Percentiles rank a stretch among this genome's conserved stretches.
phyloP scores from a whole-genome alignment of 768 basidiomycete genomes.

The Serendipita indica region DNA sequence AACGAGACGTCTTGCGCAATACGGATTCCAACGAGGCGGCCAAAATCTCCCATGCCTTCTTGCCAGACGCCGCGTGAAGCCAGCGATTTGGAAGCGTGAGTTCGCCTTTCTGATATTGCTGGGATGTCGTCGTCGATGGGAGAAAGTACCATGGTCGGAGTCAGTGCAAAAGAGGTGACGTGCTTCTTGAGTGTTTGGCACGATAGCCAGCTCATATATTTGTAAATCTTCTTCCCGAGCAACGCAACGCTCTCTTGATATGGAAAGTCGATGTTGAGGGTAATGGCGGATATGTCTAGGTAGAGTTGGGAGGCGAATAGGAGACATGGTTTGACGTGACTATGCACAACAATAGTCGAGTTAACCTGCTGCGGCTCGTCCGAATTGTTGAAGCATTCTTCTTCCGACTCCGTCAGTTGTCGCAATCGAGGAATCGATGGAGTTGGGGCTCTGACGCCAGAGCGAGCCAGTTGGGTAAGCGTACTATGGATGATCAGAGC shows the following conservation, averaged over 20 bases:
- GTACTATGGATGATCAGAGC: too few relatives aligned
- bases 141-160: background rate
- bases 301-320: background rate
- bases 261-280: background rate
- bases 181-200: background rate
- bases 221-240: background rate
- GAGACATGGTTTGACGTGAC: background rate
- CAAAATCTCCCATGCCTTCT: background rate
- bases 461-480: too few relatives aligned
- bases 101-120: background rate
- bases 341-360: too few relatives aligned
- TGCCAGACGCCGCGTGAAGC: background rate
- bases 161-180: background rate
- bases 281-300: background rate
- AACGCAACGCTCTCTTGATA: background rate
- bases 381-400: too few relatives aligned
- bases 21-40: background rate
- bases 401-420: too few relatives aligned
- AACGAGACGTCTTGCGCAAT: background rate
- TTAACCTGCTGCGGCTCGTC: too few relatives aligned
- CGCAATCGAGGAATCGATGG: too few relatives aligned
- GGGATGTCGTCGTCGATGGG: background rate
- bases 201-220: background rate
- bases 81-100: background rate
- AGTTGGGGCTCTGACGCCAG: too few relatives aligned